Evolutionary conservation across 2,329 filamentous ascomycete species (phyloP), one percentile per base, ranked within the genome.

Genomic region (Aspergillus spinulosporus): DNA sequence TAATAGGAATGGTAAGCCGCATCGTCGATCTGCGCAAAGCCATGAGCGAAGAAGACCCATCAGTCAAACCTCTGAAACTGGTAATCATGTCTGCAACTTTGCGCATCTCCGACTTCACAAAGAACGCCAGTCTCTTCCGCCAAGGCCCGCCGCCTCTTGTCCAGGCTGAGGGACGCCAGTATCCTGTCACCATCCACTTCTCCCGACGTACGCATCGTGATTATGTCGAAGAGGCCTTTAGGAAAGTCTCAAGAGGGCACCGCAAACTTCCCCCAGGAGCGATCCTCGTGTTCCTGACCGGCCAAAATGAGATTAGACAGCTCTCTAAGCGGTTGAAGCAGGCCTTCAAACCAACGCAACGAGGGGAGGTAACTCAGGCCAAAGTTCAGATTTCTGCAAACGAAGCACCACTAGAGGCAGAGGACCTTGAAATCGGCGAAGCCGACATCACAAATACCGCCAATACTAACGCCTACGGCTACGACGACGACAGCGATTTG

Each of bases 81-180:
- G 85, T 99, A 58, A 96, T 99, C 75, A 99, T 99, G 95, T 97
- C 93, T 58, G 94, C 94, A 43, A 99, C 94, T 2, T 80, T 99
- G 34, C 83, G 92, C 57, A 90, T 97, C 45, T 89, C 91, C 9
- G 93, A 97, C 68, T 89, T 99, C 64, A 91, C 90, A 0, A 84
- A 91, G 68, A 97, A 99, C 67, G 77, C 84, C 7, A 86, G 82
- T 12, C 79, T 99, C 0, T 99, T 99, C 73, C 79, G 86, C 3
- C 81, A 78, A 43, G 78, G 78, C 0, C 82, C 89, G 2, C 94
- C 94, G 0, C 93, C 92, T 0, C 83, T 97, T 1, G 81, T 99
- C 1, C 86, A 96, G 70, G 89, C 92, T 0, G 92, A 97, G 71
- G 95, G 95, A 7, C 85, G 94, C 40, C 93, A 99, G 68, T 93